Percentiles rank a stretch among this genome's conserved stretches.
Conservation (phyloP, 148 eudicot genomes). For the Polygonum aviculare region DNA sequence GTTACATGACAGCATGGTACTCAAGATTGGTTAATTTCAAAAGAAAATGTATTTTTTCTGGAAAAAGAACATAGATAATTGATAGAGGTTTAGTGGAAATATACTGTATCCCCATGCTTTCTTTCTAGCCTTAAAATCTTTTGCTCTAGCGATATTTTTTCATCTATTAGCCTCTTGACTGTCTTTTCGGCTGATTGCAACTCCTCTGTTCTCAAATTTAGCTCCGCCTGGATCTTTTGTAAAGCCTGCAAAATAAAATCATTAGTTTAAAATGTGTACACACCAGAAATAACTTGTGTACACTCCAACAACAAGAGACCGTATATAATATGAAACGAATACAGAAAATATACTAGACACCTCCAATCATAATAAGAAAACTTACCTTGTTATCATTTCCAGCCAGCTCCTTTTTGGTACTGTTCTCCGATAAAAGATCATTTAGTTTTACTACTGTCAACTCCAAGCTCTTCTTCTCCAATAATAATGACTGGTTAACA, state of each 20-base stretch:
- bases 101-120: conserved; percentile 55
- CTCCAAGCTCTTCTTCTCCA: conserved; percentile 69
- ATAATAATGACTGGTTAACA: conserved; percentile 42
- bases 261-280: not conserved
- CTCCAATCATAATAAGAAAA: not conserved
- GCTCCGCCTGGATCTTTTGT: conserved; percentile 58
- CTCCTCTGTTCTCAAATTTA: conserved; percentile 60
- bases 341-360: not conserved
- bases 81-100: not conserved
- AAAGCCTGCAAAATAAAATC: conserved; percentile 35
- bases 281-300: not conserved
- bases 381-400: conserved; percentile 72
- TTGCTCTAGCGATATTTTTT: conserved; percentile 58
- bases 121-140: conserved; percentile 55
- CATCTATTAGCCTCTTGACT: conserved; percentile 53
- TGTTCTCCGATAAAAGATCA: conserved; percentile 37
- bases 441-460: conserved; percentile 45
- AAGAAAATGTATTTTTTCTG: not conserved
- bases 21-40: conserved; percentile 12
- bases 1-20: conserved; percentile 13
- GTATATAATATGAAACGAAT: not conserved
- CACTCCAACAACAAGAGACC: not conserved
- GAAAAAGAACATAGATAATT: conserved; percentile 4
- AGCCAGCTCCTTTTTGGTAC: conserved; percentile 47
- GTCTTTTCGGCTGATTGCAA: conserved; percentile 68